Percentiles rank a stretch among this genome's conserved stretches.
These are phyloP conservation scores for Alternaria solani DNA, from an alignment of 2,329 filamentous ascomycete species.

Conservation along the genomic window DNA sequence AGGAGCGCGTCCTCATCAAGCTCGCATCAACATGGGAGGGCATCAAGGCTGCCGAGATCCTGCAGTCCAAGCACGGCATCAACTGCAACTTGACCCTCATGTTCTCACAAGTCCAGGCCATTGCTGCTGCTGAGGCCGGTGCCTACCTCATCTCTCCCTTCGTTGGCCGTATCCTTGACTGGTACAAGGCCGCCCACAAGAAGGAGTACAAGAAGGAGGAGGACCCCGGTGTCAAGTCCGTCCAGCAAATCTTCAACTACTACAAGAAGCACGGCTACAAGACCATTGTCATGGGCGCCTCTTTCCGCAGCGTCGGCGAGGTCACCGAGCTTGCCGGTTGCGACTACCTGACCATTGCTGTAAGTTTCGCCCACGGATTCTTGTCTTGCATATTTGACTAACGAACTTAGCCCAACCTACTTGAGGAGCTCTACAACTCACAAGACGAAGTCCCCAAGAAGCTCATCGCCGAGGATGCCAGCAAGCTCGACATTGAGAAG, in stretches of 20 bases:
- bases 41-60: conserved; percentile 97
- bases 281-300: conserved; percentile 99
- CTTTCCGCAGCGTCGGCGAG: conserved; percentile 95
- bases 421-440: conserved; percentile 93
- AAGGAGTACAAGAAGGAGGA: conserved; percentile 89
- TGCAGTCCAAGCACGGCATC: conserved; percentile 93
- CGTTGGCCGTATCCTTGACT: conserved; percentile 98
- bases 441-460: conserved; percentile 85
- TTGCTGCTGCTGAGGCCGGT: conserved; percentile 91
- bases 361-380: conserved; percentile 56
- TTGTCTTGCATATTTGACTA: conserved; percentile 12
- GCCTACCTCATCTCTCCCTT: conserved; percentile 99
- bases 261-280: conserved; percentile 99
- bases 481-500: conserved; percentile 79
- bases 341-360: conserved; percentile 98
- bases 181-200: conserved; percentile 97
- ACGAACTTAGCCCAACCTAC: conserved; percentile 76
- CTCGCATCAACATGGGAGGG: conserved; percentile 99
- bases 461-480: conserved; percentile 76
- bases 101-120: conserved; percentile 95
- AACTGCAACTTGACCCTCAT: conserved; percentile 99
- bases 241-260: conserved; percentile 98
- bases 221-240: conserved; percentile 95
- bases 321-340: conserved; percentile 98
- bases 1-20: conserved; percentile 98